Evolutionary conservation across 2,329 filamentous ascomycete genomes (phyloP), one percentile per base, ranked within the genome.

Genomic region (Cercospora citrullina): DNA sequence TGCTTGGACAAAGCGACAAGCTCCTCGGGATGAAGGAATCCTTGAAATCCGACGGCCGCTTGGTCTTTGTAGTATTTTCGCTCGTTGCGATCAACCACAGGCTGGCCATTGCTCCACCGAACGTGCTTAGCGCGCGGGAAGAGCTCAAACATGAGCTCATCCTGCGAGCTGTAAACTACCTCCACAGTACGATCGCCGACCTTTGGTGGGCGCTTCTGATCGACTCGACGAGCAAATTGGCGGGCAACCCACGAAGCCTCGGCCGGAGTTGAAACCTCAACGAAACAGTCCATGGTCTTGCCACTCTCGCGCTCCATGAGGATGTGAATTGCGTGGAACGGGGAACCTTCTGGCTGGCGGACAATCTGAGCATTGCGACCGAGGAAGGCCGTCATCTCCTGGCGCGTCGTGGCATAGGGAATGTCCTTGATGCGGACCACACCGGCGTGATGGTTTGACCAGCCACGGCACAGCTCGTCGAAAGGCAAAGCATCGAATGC

Each of bases 301-400:
- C 83, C 84, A n/a, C 84, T 85, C 23, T 82, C 81, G 23, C 84
- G 83, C 69, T 87, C 85, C 84, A 87, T 86, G 66, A 86, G 84
- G 69, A 87, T 85, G 71, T 87, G 85, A n/a, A 86, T 78, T 0
- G 84, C 78, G 53, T 78, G 81, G 30, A 82, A 84, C 5, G 77
- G 71, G 5, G 75, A 39, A 82, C 79, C 69, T 79, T 78, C 55
- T 80, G 80, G 64, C 82, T 82, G 57, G 84, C 77, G 71, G 84
- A 81, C 61, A 82, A 83, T 74, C 21, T 78, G 78, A 26, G 83
- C 78, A 64, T 79, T 77, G 30, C 80, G 80, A 60, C 82, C 82
- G 31, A 85, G 75, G 69, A 85, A 81, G 60, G 83, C 81, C 18
- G 80, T 72, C 36, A 86, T 80, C 70, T 86, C 84, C 31, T 81